phyloP scores from a whole-genome alignment of 2,329 filamentous ascomycete genomes.

The Laburnicola sp. region DNA sequence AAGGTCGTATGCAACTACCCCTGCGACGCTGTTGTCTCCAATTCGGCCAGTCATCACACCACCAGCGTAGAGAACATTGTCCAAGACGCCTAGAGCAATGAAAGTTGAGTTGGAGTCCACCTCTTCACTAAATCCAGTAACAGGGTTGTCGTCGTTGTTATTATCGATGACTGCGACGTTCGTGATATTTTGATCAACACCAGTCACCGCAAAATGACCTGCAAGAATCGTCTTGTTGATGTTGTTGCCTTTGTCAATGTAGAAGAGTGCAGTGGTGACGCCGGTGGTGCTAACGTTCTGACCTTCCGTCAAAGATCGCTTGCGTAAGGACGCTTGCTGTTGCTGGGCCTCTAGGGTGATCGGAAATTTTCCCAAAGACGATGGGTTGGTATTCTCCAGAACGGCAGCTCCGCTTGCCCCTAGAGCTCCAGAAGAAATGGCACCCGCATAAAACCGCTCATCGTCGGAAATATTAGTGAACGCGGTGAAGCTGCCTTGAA shows the following conservation, averaged over 20 bases:
- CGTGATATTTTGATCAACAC: constrained; percentile 70
- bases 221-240: constrained; percentile 85
- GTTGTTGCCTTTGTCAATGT: constrained; percentile 59
- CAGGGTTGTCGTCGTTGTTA: constrained; percentile 60
- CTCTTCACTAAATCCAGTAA: constrained; percentile 70
- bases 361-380: constrained; percentile 53
- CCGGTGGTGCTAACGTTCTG: constrained; percentile 61
- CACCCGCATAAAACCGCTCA: constrained; percentile 78
- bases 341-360: constrained; percentile 29
- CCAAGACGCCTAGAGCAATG: constrained; percentile 60
- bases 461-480: constrained; percentile 64
- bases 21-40: constrained; percentile 64
- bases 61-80: constrained; percentile 72
- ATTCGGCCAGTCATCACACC: constrained; percentile 76
- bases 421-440: constrained; percentile 74
- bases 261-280: constrained; percentile 78
- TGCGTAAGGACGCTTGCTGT: constrained; percentile 38
- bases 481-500: constrained; percentile 74
- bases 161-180: constrained; percentile 85
- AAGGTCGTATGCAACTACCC: constrained; percentile 81
- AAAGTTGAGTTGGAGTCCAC: constrained; percentile 75
- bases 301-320: constrained; percentile 48
- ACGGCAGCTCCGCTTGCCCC: constrained; percentile 72
- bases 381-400: constrained; percentile 49
- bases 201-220: constrained; percentile 78